Evolutionary conservation across 106 monocot species (phyloP).

Genomic region (Ottelia alismoides): DNA sequence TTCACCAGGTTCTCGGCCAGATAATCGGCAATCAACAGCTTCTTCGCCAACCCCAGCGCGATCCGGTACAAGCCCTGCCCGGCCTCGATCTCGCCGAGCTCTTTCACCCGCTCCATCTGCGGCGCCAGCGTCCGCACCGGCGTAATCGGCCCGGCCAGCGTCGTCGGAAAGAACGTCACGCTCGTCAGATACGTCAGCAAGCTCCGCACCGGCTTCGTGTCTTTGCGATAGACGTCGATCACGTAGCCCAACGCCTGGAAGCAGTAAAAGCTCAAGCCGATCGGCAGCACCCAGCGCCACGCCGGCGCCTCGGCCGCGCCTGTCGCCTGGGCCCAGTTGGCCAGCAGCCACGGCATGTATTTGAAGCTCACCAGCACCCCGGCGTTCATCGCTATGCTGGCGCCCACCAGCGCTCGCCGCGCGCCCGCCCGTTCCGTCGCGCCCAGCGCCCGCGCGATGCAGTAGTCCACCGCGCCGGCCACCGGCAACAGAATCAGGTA

Average conservation of each 20-base stretch:
- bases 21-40: background rate
- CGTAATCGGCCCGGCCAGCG: background rate
- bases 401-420: background rate
- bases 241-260: background rate
- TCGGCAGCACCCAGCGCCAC: background rate
- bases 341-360: background rate
- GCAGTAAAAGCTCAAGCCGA: background rate
- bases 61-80: background rate
- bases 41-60: background rate
- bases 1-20: background rate
- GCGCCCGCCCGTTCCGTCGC: background rate
- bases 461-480: background rate
- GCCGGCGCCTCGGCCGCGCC: too few relatives aligned
- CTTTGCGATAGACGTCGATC: background rate
- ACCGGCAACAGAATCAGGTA: background rate
- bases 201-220: background rate
- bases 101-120: background rate
- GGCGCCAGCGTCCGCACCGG: background rate
- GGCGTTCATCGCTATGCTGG: background rate
- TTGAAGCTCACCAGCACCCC: background rate
- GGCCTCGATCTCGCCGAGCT: background rate
- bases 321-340: too few relatives aligned
- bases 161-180: background rate
- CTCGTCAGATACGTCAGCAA: background rate
- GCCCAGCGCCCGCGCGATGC: background rate